Evolutionary conservation across 345 rosid genomes (phyloP).

Genomic region (Sisymbrium altissimum): DNA sequence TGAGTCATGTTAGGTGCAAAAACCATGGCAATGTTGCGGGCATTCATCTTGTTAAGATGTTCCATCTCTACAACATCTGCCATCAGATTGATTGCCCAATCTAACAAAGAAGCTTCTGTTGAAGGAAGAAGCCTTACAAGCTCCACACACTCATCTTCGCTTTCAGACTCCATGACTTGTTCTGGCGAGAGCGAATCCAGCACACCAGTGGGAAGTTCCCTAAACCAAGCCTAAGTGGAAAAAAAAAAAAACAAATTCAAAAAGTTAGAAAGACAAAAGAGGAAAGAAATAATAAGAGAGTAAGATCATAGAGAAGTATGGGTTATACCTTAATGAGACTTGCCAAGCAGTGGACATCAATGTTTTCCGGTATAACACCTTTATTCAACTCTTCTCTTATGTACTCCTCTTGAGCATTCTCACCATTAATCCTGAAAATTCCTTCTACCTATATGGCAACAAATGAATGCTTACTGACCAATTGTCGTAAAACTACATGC

Average conservation of each 20-base stretch:
- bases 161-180: constrained; percentile 77
- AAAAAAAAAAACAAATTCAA: background rate
- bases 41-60: constrained; percentile 92
- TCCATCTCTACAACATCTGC: constrained; percentile 92
- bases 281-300: background rate
- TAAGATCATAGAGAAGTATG: background rate
- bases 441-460: constrained; percentile 75
- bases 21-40: constrained; percentile 92
- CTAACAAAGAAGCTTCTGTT: constrained; percentile 81
- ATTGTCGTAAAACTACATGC: background rate
- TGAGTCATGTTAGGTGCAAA: constrained; percentile 99
- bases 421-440: constrained; percentile 89
- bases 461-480: background rate
- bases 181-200: constrained; percentile 86
- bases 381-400: constrained; percentile 81
- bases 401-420: constrained; percentile 85
- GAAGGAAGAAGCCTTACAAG: constrained; percentile 83
- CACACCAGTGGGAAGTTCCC: constrained; percentile 94
- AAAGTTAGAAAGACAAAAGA: background rate
- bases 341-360: constrained; percentile 93
- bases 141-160: constrained; percentile 83
- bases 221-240: constrained; percentile 85
- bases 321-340: constrained; percentile 88
- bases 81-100: constrained; percentile 95
- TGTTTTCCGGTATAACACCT: constrained; percentile 69